Percentiles rank a stretch among this genome's conserved stretches.
Conservation (phyloP, 148 eudicot genomes). For the Vaccinium vitisidaea region DNA sequence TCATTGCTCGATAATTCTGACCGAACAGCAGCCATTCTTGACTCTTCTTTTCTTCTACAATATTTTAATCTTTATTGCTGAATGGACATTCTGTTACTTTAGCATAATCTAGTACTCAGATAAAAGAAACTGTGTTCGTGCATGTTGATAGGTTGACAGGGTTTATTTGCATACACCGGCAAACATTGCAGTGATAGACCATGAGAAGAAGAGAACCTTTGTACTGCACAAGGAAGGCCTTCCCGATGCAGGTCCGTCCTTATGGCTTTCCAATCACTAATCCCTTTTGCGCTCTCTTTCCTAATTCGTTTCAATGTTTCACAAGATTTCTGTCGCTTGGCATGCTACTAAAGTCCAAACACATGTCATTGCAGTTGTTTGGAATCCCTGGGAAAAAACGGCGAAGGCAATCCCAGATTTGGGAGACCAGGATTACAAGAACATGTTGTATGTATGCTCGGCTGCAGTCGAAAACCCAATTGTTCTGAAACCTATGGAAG, state of each 20-base stretch:
- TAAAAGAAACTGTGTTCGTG: background rate
- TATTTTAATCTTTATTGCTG: background rate
- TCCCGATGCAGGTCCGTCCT: conserved; percentile 31
- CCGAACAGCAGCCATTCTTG: background rate
- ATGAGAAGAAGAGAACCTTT: conserved; percentile 33
- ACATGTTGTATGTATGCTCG: conserved; percentile 24
- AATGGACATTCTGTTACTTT: background rate
- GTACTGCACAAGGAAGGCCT: conserved; percentile 27
- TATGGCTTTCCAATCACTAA: background rate
- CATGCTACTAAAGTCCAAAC: background rate
- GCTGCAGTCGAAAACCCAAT: conserved; percentile 30
- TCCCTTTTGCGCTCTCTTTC: background rate
- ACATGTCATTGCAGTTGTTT: conserved; percentile 18
- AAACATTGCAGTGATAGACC: conserved; percentile 33
- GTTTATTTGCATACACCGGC: conserved; percentile 22
- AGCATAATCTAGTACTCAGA: background rate
- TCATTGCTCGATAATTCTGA: background rate
- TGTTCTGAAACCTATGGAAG: conserved; percentile 31
- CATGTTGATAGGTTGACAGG: conserved; percentile 25
- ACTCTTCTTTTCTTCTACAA: background rate
- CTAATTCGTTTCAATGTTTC: background rate
- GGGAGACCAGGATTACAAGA: conserved; percentile 27
- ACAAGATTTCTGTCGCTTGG: background rate
- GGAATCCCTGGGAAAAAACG: conserved; percentile 35
- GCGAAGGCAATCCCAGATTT: conserved; percentile 19